Base-by-base conservation (phyloP, 768 basidiomycete genomes). In the Hypholoma sublateritium region DNA sequence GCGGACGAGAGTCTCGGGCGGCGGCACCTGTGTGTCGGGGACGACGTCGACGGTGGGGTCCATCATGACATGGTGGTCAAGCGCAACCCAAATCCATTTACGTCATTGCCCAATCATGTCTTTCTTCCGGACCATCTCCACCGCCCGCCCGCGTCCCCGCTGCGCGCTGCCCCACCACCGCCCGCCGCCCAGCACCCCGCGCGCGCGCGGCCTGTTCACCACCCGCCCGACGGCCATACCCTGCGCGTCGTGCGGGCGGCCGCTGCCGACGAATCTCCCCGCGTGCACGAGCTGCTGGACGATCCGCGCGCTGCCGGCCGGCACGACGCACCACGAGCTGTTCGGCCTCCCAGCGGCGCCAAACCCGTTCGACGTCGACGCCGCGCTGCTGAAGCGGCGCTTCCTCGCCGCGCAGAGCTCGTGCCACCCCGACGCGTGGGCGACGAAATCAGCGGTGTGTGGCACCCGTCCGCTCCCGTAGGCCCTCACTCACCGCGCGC, bases 371-470 rank as follows among this genome's bases (percentile, higher is more conserved):
- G 70, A 77, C 14, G 72, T 98, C 42, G 85, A 94, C 66, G 64
- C 79, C 14, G 64, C 71, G 1, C 73, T 79, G 17, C 72, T 97
- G 57, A 87, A 85, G 69, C 73, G 75, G 35, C 79, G 80, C 25
- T 95, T 93, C 68, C 75, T 89, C 34, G 74, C 80, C 45, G 83
- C 89, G 3, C 95, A 96, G 67, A 78, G 84, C 19, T 74, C 83
- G 19, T 86, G 91, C 50, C 95, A 98, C 74, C 95, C 95, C 0
- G 95, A 98, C 69, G 79, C 85, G 12, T 96, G 91, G 88, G 80
- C 85, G 34, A 80, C 84, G 28, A 80, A 82, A 65, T 84, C 85
- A 55, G 70, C 80, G 58, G 90, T 89, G 71, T 65, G 70, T 73
- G 19, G 51, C 41, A 55, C 35, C 16, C 44, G 53, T 48, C 57